phyloP scores from a whole-genome alignment of 2,329 filamentous ascomycete species.

The Daldinia eschscholtzii region DNA sequence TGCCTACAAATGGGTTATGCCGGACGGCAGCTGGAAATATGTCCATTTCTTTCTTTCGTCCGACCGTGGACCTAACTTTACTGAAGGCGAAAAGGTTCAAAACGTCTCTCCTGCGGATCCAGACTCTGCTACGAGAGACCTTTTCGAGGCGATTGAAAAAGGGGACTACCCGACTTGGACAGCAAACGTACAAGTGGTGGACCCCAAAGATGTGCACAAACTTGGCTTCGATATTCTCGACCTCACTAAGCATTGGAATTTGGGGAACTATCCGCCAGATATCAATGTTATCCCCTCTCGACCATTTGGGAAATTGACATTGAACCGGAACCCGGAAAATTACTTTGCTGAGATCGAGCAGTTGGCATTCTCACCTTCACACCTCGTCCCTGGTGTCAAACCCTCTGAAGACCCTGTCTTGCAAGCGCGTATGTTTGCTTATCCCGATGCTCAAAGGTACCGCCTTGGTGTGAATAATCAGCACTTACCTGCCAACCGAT shows the following conservation, averaged over 20 bases:
- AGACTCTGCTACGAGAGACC: not conserved
- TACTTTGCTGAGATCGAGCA: not conserved
- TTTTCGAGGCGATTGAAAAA: not conserved
- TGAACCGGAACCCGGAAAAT: not conserved
- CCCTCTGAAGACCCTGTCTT: slow-evolving; percentile 73
- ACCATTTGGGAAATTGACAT: not conserved
- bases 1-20: not conserved
- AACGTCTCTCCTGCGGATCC: not conserved
- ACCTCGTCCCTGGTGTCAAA: slow-evolving; percentile 61
- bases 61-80: not conserved
- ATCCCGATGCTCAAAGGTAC: slow-evolving; percentile 72
- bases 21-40: not conserved
- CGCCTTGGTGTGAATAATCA: slow-evolving; percentile 74
- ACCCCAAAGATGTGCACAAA: not conserved
- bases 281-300: not conserved
- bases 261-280: not conserved
- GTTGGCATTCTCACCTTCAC: not conserved
- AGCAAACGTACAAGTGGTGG: not conserved
- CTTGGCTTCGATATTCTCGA: not conserved
- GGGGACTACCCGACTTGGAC: not conserved
- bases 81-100: not conserved
- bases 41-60: not conserved
- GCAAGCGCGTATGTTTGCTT: slow-evolving; percentile 70
- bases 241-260: not conserved
- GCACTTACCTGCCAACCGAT: slow-evolving; percentile 6